Conservation (phyloP, 345 rosid species). For the Laguncularia racemosa region DNA sequence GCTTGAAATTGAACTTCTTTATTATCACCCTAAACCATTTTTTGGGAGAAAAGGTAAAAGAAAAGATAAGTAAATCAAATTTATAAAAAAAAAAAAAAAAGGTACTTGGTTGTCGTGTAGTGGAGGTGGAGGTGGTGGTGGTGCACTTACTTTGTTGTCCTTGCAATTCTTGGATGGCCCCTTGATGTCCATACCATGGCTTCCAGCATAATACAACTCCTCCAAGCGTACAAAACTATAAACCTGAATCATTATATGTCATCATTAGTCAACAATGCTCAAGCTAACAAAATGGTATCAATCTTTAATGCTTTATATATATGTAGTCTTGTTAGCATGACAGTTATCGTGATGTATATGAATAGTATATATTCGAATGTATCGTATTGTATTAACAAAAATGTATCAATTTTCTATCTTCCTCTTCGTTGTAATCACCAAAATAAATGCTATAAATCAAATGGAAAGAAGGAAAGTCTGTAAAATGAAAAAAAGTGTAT, state of each 20-base stretch:
- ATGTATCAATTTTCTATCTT: too few species aligned
- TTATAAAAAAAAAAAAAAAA: not conserved
- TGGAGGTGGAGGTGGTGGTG: too few species aligned
- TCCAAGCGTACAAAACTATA: slow-evolving; percentile 69
- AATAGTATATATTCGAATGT: too few species aligned
- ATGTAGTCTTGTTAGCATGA: too few species aligned
- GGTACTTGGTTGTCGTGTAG: not conserved
- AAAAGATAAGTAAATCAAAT: not conserved
- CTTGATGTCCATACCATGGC: slow-evolving; percentile 99
- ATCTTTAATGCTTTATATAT: too few species aligned
- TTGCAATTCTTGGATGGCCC: slow-evolving; percentile 50
- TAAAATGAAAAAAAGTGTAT: too few species aligned
- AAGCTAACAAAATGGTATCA: not conserved
- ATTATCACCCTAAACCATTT: slow-evolving; percentile 21
- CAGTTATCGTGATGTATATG: too few species aligned
- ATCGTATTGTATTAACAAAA: too few species aligned
- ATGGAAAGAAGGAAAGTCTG: not conserved
- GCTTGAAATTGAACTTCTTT: slow-evolving; percentile 62
- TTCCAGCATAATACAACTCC: slow-evolving; percentile 87
- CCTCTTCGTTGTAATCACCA: too few species aligned
- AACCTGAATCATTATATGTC: slow-evolving; percentile 36
- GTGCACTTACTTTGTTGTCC: slow-evolving; percentile 34
- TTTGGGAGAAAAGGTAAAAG: not conserved
- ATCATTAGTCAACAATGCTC: not conserved
- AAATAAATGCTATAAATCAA: not conserved